A percentile compares a stretch with the other conserved stretches of the same genome.
Evolutionary conservation across 495 filamentous ascomycete genomes (phyloP).

Genomic region (Tuber magnatum): DNA sequence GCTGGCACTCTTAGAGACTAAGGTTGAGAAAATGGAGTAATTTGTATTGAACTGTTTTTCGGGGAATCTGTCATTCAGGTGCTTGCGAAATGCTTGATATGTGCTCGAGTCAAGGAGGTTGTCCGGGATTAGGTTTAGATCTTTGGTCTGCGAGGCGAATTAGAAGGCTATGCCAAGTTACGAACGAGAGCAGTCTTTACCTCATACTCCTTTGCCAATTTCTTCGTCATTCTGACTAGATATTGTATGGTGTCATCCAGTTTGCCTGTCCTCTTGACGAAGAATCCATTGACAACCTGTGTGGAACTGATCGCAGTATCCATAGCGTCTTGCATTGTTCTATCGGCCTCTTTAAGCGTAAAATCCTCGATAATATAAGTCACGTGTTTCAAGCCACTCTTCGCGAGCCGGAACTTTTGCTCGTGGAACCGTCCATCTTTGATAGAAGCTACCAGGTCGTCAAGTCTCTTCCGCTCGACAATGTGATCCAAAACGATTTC

Average conservation of each 20-base stretch:
- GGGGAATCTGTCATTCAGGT: slow-evolving; percentile 49
- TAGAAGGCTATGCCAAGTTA: neutral
- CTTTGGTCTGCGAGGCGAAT: slow-evolving; percentile 33
- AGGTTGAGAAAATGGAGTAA: slow-evolving; percentile 62
- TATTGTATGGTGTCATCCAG: slow-evolving; percentile 78
- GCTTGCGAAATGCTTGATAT: slow-evolving; percentile 59
- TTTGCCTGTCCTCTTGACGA: slow-evolving; percentile 67
- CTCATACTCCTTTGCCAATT: slow-evolving; percentile 62
- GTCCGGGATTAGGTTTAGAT: slow-evolving; percentile 56
- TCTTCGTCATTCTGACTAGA: slow-evolving; percentile 63
- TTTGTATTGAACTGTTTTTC: slow-evolving; percentile 56
- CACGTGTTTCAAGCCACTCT: slow-evolving; percentile 65
- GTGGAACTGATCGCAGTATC: slow-evolving; percentile 69
- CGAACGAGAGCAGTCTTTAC: slow-evolving; percentile 42
- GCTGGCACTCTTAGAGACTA: slow-evolving; percentile 67
- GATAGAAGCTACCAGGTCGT: slow-evolving; percentile 71
- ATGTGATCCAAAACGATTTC: slow-evolving; percentile 77
- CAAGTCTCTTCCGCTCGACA: slow-evolving; percentile 73
- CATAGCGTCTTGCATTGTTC: slow-evolving; percentile 51
- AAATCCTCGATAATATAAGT: slow-evolving; percentile 77
- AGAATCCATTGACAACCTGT: slow-evolving; percentile 75
- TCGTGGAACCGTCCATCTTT: slow-evolving; percentile 80
- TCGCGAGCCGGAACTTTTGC: slow-evolving; percentile 72
- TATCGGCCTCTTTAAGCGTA: slow-evolving; percentile 10
- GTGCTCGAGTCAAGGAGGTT: slow-evolving; percentile 59